phyloP scores from a whole-genome alignment of 345 rosid genomes.

The Eucalyptus regnans region DNA sequence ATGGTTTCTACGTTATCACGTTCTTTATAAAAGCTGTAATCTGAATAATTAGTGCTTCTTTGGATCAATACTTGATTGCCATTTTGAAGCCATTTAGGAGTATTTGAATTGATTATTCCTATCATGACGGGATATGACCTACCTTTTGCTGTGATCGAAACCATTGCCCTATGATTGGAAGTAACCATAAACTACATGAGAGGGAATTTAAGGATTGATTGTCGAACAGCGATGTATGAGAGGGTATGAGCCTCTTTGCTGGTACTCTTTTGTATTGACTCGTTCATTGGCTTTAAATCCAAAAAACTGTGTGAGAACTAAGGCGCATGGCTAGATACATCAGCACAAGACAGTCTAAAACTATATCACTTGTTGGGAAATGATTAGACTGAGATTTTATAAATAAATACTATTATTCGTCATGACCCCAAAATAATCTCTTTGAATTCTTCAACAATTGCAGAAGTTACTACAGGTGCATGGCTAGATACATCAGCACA shows the following conservation, averaged over 20 bases:
- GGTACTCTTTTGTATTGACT: not conserved
- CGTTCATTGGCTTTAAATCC: not conserved
- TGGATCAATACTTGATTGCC: not conserved
- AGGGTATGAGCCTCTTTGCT: not conserved
- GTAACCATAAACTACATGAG: not conserved
- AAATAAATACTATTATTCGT: not conserved
- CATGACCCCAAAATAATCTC: not conserved
- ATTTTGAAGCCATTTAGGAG: not conserved
- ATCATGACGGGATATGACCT: not conserved
- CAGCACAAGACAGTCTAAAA: not conserved
- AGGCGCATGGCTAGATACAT: not conserved
- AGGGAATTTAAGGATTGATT: not conserved
- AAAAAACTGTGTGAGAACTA: not conserved
- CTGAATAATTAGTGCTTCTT: not conserved
- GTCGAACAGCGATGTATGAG: not conserved
- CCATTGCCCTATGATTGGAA: not conserved
- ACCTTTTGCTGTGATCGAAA: not conserved
- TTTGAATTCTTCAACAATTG: not conserved
- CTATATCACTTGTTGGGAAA: not conserved
- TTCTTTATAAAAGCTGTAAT: not conserved
- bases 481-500: not conserved
- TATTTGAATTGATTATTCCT: not conserved
- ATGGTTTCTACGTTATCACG: not conserved
- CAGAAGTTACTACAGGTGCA: conserved; percentile 37
- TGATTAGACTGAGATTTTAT: not conserved